phyloP scores from a whole-genome alignment of 257 asterid genomes.

The Ilex asprella region DNA sequence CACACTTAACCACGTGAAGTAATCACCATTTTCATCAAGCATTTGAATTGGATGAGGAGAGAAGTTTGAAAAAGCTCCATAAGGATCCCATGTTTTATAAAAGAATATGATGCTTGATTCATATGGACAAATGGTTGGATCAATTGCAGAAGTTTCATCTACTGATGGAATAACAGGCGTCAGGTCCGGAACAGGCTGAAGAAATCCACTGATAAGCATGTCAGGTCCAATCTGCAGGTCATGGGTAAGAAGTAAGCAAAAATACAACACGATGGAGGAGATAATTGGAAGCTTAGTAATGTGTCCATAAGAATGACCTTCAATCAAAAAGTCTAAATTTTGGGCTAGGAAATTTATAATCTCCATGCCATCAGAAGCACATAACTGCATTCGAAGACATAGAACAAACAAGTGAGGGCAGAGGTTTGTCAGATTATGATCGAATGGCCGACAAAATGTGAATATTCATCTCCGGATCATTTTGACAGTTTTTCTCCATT shows the following conservation, averaged over 20 bases:
- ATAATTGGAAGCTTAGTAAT: too few species aligned
- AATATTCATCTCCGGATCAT: too few species aligned
- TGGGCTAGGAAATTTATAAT: too few species aligned
- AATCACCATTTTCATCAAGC: conserved; percentile 63
- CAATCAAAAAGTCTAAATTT: too few species aligned
- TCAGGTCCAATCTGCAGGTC: conserved; percentile 79
- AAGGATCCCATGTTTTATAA: conserved; percentile 94
- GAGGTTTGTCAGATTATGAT: too few species aligned
- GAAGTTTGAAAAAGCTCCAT: conserved; percentile 93
- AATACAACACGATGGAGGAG: too few species aligned
- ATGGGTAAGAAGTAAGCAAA: conserved; percentile 2
- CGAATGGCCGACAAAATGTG: too few species aligned
- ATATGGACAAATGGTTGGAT: conserved; percentile 77
- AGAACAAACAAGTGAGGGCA: too few species aligned
- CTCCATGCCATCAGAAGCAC: too few species aligned
- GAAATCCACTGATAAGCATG: conserved; percentile 93
- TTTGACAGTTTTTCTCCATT: too few species aligned
- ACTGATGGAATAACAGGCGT: conserved; percentile 79
- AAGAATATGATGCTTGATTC: conserved; percentile 87
- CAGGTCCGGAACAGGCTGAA: conserved; percentile 92
- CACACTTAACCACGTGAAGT: conserved; percentile 68
- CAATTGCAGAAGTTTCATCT: conserved; percentile 73
- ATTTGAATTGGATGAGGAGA: conserved; percentile 73
- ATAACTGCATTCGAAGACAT: too few species aligned
- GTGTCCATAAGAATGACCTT: too few species aligned